These are phyloP conservation scores for Stenogyne calaminthoides DNA, from an alignment of 305 asterid species.

Conservation along the genomic window DNA sequence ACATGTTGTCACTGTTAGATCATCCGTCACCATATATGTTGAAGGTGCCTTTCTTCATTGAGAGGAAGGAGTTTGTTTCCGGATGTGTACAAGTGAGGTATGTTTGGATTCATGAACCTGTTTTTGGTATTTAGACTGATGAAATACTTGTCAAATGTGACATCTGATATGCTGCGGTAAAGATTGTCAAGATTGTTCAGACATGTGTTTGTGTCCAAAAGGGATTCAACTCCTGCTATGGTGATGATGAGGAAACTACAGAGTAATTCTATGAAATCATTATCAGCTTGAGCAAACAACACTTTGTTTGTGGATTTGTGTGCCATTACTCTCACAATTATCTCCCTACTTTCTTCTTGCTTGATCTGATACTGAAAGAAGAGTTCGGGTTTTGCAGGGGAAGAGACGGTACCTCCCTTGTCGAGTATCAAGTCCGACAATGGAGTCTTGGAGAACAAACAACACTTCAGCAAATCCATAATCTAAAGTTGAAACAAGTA, in stretches of 20 bases:
- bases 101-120: background rate
- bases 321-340: background rate
- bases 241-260: conserved; percentile 10
- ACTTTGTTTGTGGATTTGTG: conserved; percentile 6
- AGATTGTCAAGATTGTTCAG: conserved; percentile 19
- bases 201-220: background rate
- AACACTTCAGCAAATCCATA: background rate
- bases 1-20: too few species aligned
- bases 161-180: conserved; percentile 7
- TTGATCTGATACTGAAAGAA: background rate
- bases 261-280: conserved; percentile 9
- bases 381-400: background rate
- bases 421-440: background rate
- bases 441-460: background rate
- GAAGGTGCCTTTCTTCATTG: too few species aligned
- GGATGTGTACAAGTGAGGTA: background rate
- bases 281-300: background rate
- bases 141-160: background rate
- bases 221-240: conserved; percentile 10
- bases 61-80: too few species aligned
- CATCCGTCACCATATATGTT: too few species aligned
- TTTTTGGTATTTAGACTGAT: background rate
- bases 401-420: background rate
- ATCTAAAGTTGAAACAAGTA: background rate
- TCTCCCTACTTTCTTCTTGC: background rate